Evolutionary conservation across 345 rosid species (phyloP).

Genomic region (Pistacia integerrima): DNA sequence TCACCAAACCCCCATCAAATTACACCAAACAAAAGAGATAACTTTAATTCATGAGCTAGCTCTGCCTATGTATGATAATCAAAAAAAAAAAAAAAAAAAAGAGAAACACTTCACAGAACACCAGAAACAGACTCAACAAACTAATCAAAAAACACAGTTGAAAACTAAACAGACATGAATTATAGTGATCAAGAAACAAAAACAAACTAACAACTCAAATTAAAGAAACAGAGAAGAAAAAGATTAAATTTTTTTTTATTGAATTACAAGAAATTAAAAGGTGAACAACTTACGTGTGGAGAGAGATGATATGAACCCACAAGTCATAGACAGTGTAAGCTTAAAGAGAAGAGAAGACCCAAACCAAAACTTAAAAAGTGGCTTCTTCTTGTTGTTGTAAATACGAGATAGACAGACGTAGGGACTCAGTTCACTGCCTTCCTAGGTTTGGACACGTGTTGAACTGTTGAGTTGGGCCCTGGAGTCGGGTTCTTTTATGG

Average conservation of each 20-base stretch:
- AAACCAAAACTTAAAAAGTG: neutral
- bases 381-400: neutral
- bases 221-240: neutral
- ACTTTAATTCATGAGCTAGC: neutral
- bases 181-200: neutral
- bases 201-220: neutral
- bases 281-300: slow-evolving; percentile 26
- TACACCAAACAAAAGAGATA: neutral
- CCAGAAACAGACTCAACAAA: neutral
- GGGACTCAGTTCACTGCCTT: neutral
- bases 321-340: neutral
- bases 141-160: neutral
- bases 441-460: slow-evolving; percentile 11
- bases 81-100: neutral
- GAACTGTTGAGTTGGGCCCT: neutral
- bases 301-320: slow-evolving; percentile 21
- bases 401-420: neutral
- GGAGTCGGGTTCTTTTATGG: neutral
- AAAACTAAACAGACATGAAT: neutral
- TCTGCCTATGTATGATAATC: neutral
- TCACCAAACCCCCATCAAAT: neutral
- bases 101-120: neutral
- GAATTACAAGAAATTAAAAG: neutral
- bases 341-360: neutral
- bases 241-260: neutral